Evolutionary conservation across 768 basidiomycete genomes (phyloP).

Genomic region (Tricholoma sp.): DNA sequence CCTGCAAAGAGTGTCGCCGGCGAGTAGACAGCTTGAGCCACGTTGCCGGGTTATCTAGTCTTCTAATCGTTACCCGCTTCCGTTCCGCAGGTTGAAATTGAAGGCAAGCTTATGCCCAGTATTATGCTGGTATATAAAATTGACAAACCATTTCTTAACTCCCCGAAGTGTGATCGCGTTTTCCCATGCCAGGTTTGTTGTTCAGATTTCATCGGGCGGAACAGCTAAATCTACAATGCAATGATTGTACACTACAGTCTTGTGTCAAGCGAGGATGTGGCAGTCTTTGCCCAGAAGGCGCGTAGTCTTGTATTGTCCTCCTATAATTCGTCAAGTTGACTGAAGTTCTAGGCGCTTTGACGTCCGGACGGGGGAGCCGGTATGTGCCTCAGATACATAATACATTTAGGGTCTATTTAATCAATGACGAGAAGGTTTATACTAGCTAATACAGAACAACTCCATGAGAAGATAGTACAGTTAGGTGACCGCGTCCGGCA

Average conservation of each 20-base stretch:
- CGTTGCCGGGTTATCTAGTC: neutral
- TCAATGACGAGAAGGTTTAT: conserved; percentile 42
- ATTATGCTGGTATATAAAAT: neutral
- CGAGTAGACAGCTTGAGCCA: conserved; percentile 12
- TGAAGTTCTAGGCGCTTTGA: conserved; percentile 44
- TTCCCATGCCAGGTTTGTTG: conserved; percentile 53
- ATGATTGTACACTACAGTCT: conserved; percentile 32
- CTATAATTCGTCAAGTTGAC: neutral
- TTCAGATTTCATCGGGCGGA: neutral
- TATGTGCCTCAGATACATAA: conserved; percentile 20
- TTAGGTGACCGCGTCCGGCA: conserved; percentile 60
- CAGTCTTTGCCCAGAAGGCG: conserved; percentile 57
- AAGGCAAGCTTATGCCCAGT: conserved; percentile 29
- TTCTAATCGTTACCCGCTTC: neutral
- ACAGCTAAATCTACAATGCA: conserved; percentile 8
- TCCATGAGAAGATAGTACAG: conserved; percentile 58
- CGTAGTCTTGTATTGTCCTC: conserved; percentile 9
- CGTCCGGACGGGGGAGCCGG: conserved; percentile 62
- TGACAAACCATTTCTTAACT: conserved; percentile 16
- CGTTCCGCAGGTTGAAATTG: conserved; percentile 37
- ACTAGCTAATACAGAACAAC: conserved; percentile 60
- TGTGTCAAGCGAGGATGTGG: conserved; percentile 64
- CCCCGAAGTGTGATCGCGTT: conserved; percentile 51
- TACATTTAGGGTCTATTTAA: neutral
- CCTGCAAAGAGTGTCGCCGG: conserved; percentile 51